Evolutionary conservation across 768 basidiomycete species (phyloP), one percentile per base, ranked within the genome.

Genomic region (Mycena chlorophos): DNA sequence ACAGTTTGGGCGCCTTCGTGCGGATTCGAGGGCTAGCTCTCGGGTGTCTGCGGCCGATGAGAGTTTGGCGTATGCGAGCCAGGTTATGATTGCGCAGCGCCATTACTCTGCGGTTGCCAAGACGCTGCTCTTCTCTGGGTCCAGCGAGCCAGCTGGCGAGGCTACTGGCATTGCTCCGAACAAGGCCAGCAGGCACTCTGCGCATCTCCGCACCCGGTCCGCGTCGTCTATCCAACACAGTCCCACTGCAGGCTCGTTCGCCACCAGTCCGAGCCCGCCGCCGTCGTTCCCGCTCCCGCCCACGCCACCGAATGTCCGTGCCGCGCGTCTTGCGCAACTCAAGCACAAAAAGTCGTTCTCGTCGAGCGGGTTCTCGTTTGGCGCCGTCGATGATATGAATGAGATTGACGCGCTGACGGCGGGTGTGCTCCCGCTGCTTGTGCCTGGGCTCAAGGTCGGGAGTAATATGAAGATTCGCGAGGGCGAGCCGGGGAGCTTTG

Each of bases 361-460:
- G 0, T 85, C 84, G 20, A 25, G 45, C 38, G 84, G 82, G 22
- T 85, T 83, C 63, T 84, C 83, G 3, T 85, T 88, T 56, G 78
- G 79, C 17, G 72, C 79, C 10, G 76, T 83, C 27, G 80, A 79
- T 48, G 76, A 79, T 57, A 72, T 84, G 60, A 82, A 81, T 57
- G 85, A 87, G 71, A 87, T 89, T 52, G 87, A 89, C 56, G 84
- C 82, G 16, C 75, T 89, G 50, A 86, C 86, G 6, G 87, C 87
- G 16, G 83, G 83, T 26, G 75, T 89, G 20, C 75, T 89, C 2
- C 87, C 87, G 13, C 70, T 87, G 26, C 79, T 88, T 28, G 78
- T 88, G 43, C 86, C 86, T 10, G 87, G 86, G 3, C 72, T 88
- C 29, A 85, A 73, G 49, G 72, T 87, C 50, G 82, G 85, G 29